Conservation (phyloP, 441 rosid species). For the Bocquillonia castaneifolia region DNA sequence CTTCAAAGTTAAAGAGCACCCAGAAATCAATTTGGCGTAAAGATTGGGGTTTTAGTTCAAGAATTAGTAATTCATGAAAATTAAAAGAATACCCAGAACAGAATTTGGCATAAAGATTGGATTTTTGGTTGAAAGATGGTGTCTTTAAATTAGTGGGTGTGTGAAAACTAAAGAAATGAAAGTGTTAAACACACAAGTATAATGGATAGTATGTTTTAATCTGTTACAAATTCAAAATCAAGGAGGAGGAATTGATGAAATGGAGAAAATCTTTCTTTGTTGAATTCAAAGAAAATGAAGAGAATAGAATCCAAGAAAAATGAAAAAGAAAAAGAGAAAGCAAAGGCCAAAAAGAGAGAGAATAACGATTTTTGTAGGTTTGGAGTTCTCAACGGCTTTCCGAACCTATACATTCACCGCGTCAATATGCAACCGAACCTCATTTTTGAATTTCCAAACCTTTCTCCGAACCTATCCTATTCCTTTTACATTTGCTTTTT, state of each 20-base stretch:
- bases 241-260: not conserved
- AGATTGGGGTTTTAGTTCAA: not conserved
- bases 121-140: not conserved
- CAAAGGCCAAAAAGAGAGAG: constrained; percentile 6
- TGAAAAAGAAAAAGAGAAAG: not conserved
- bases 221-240: too few relatives aligned
- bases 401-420: constrained; percentile 35
- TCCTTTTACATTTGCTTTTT: too few relatives aligned
- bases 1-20: not conserved
- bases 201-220: too few relatives aligned
- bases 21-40: not conserved
- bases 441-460: constrained; percentile 36
- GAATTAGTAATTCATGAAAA: not conserved
- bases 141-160: not conserved
- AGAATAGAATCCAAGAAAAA: constrained; percentile 10
- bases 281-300: not conserved
- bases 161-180: not conserved
- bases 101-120: not conserved
- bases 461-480: constrained; percentile 1
- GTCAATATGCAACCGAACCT: constrained; percentile 20
- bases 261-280: not conserved
- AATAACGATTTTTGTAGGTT: constrained; percentile 23
- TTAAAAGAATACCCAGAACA: constrained; percentile 4
- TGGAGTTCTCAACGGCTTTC: constrained; percentile 46
- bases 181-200: not conserved